phyloP scores from a whole-genome alignment of 768 basidiomycete species.

The Hortiboletus campestris region DNA sequence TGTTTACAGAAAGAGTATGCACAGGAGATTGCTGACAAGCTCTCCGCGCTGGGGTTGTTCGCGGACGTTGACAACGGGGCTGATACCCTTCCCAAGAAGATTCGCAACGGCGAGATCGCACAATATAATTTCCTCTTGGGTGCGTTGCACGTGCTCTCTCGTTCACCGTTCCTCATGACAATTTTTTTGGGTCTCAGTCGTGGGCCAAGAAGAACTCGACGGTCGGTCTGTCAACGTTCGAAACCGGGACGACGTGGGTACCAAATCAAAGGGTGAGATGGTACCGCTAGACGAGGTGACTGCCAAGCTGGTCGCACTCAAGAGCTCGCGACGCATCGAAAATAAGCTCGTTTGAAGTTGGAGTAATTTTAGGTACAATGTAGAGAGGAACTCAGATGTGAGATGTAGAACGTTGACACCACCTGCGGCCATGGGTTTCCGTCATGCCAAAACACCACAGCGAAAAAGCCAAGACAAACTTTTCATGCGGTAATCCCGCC shows the following conservation, averaged over 20 bases:
- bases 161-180: neutral
- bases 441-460: neutral
- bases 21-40: conserved; percentile 66
- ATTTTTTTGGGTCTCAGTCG: conserved; percentile 51
- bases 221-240: conserved; percentile 88
- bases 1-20: conserved; percentile 82
- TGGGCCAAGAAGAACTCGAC: conserved; percentile 91
- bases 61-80: conserved; percentile 91
- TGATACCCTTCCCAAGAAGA: conserved; percentile 94
- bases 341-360: conserved; percentile 46
- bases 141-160: conserved; percentile 36
- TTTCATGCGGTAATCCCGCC: conserved; percentile 30
- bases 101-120: conserved; percentile 93
- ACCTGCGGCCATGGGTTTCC: neutral
- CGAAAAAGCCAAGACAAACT: neutral
- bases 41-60: conserved; percentile 71
- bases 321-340: conserved; percentile 50
- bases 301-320: conserved; percentile 69
- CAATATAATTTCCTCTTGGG: conserved; percentile 98
- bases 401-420: too few species aligned
- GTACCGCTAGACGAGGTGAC: conserved; percentile 69
- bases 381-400: neutral
- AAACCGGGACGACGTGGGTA: conserved; percentile 91
- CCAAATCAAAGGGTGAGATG: conserved; percentile 77
- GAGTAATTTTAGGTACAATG: conserved; percentile 9